Conservation (phyloP, 768 basidiomycete genomes). For the Suillus subluteus region DNA sequence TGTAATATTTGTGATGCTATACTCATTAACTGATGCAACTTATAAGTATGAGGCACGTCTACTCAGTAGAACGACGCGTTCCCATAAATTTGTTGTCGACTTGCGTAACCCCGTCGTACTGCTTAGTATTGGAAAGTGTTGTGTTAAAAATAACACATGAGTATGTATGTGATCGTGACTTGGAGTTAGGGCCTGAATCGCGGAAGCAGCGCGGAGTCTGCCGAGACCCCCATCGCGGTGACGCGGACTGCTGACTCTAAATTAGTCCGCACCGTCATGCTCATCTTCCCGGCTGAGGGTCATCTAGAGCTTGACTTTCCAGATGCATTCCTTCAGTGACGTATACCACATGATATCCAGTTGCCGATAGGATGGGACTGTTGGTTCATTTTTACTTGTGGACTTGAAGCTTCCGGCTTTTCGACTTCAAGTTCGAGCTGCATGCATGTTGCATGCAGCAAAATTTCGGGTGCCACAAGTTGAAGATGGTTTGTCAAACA, state of each 20-base stretch:
- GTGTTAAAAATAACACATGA: not conserved
- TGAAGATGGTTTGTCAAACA: not conserved
- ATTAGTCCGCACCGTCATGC: not conserved
- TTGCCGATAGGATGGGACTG: not conserved
- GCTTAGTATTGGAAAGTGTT: not conserved
- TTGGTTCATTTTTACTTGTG: not conserved
- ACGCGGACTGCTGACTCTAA: not conserved
- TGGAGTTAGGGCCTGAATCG: not conserved
- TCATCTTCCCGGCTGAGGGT: not conserved
- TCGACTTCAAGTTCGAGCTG: not conserved
- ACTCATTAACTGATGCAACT: not conserved
- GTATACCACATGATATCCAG: not conserved
- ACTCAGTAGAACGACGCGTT: not conserved
- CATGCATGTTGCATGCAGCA: not conserved
- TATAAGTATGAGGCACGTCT: not conserved
- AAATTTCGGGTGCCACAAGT: not conserved
- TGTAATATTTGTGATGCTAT: not conserved
- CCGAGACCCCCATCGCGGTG: no score
- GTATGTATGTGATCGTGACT: no score
- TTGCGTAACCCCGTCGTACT: not conserved
- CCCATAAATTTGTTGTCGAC: not conserved
- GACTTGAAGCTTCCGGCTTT: not conserved
- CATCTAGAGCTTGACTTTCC: not conserved
- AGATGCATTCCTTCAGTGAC: not conserved
- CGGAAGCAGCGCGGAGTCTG: not conserved